Base-by-base conservation (phyloP, 495 filamentous ascomycete species). In the Hypomontagnella submonticulosa region DNA sequence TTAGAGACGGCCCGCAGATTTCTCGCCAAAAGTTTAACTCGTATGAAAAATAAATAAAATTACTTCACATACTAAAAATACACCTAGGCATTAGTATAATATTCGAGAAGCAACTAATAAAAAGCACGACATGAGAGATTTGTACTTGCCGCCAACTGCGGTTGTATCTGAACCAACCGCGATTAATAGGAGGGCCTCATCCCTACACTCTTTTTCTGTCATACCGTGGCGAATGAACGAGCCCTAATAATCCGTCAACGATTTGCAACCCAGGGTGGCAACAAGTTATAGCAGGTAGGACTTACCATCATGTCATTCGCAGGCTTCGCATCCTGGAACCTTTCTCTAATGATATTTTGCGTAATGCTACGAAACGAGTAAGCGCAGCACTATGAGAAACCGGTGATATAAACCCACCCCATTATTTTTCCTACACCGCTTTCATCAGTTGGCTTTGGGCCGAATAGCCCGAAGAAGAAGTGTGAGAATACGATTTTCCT, bases 121-220 rank as follows among this genome's bases (percentile, higher is more conserved):
- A 6, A 27, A 27, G 23, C 23, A 2, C 2, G 23, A 6, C 6
- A 27, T 27, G 23, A 6, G 23, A 27, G 2, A 27, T 27, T 27
- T 27, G 6, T 27, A 27, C 23, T 27, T 27, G 6, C 23, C 23
- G 13, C 83, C 79, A 2, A 83, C 85, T 0, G 85, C 85, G 0
- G 85, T 88, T 1, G 86, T 88, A 57, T 90, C 88, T 8, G 83
- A 82, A 4, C 86, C 87, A 0, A 87, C 88, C 1, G 87, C n/a
- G 53, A 83, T 76, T 58, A 80, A 77, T n/a, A 77, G 70, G 10
- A 80, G 55, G 8, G 75, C 75, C 56, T 83, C 79, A n/a, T 70
- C 69, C 34, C 75, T 72, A 10, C 75, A 70, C 56, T 81, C 72
- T 51, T 52, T 70, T 66, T 71, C 68, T 37, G 71, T 76, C 37